Base-by-base conservation (phyloP, 139 green algal genomes). In the Deuterostichococcus epilithicus region DNA sequence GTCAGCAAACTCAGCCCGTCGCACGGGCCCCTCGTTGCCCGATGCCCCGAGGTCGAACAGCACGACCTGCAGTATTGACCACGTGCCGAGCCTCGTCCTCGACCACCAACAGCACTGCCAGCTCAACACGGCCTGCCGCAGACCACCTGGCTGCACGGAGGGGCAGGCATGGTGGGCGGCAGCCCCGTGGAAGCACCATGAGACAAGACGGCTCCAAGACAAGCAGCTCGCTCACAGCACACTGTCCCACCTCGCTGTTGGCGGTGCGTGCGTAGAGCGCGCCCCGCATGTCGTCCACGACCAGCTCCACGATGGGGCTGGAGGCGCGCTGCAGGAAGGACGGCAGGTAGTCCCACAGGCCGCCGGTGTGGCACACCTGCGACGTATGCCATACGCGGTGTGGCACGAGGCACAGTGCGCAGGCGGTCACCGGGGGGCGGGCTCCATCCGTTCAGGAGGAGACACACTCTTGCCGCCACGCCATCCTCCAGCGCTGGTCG, bases 1-100 rank as follows among this genome's bases (percentile, higher is more conserved):
- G 73, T 94, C 88, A 0, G 79, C 58, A 47, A 90, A 66, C 77
- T 97, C 93, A 0, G 90, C 89, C 44, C 69, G 73, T 30, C 83
- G 87, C 34, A 72, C 68, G 5, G 84, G 81, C 5, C 86, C 70
- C 2, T 90, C 84, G 13, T 65, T 80, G 63, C 91, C 91, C 25
- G 78, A 76, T 1, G 76, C 10, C 2, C 95, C 94, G 38, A 98
- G 80, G 82, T 98, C 95, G 83, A 92, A 98, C 70, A 96, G 52
- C 52, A 63, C 52, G 10, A 63, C 88, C 91, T 95, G 86, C 67
- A 68, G 13, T 26, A 65, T 44, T 52, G 42, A 28, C 52, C n/a
- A n/a, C n/a, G n/a, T n/a, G n/a, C n/a, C n/a, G n/a, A n/a, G n/a
- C n/a, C n/a, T n/a, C n/a, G n/a, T n/a, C n/a, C n/a, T n/a, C n/a